phyloP scores from a whole-genome alignment of 805 yeast species.

The Sporopachydermia lactativora region DNA sequence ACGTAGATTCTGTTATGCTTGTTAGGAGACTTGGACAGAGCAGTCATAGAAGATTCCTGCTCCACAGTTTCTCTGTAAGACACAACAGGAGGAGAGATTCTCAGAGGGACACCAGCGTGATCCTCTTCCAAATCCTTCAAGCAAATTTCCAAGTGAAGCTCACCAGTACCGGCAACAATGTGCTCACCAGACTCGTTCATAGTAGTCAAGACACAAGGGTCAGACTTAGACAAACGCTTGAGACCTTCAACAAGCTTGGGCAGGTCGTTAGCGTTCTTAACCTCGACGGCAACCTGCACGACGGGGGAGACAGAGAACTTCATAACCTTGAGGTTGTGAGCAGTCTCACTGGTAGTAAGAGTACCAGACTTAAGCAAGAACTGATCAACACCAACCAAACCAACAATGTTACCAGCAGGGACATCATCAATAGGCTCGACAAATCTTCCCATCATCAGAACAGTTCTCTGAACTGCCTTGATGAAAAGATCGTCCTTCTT shows the following conservation, averaged over 20 bases:
- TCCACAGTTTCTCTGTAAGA: slow-evolving; percentile 98
- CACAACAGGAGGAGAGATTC: slow-evolving; percentile 95
- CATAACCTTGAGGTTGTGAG: slow-evolving; percentile 99
- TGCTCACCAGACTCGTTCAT: slow-evolving; percentile 97
- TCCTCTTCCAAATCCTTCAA: slow-evolving; percentile 90
- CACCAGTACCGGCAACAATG: slow-evolving; percentile 99
- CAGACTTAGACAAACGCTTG: slow-evolving; percentile 98
- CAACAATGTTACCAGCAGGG: slow-evolving; percentile 99
- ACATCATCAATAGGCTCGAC: slow-evolving; percentile 98
- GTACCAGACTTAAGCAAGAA: slow-evolving; percentile 99
- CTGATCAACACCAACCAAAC: slow-evolving; percentile 99
- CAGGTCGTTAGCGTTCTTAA: slow-evolving; percentile 97
- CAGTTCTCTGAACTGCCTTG: slow-evolving; percentile 98
- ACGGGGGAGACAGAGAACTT: slow-evolving; percentile 99
- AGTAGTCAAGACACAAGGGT: slow-evolving; percentile 88
- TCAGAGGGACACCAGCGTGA: slow-evolving; percentile 99
- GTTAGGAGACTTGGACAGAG: slow-evolving; percentile 98
- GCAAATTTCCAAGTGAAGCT: slow-evolving; percentile 98
- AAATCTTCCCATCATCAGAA: slow-evolving; percentile 98
- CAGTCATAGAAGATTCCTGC: slow-evolving; percentile 86
- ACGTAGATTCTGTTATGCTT: slow-evolving; percentile 99
- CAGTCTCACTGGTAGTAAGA: slow-evolving; percentile 87
- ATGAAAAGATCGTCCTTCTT: slow-evolving; percentile 94
- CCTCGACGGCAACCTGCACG: slow-evolving; percentile 99
- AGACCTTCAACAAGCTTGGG: slow-evolving; percentile 99